A percentile compares a stretch with the other conserved stretches of the same genome.
Evolutionary conservation across 805 yeast genomes (phyloP).

Genomic region (Yueomyces sp.): DNA sequence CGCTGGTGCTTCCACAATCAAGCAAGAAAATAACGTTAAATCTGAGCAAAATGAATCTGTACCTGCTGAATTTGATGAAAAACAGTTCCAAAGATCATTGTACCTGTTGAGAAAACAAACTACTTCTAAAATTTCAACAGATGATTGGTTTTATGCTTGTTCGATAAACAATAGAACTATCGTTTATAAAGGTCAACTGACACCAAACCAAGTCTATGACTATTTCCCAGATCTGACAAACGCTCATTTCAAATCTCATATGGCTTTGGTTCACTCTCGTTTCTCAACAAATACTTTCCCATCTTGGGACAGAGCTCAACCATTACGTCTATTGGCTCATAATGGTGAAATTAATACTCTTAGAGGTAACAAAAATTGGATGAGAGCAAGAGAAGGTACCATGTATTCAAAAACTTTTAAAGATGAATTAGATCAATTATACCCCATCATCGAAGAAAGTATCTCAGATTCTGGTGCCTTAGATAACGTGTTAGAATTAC

Average conservation of each 20-base stretch:
- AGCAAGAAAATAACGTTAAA: not conserved
- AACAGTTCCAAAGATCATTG: slow-evolving; percentile 67
- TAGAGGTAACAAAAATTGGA: slow-evolving; percentile 98
- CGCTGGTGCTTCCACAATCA: not conserved
- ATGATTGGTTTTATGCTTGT: slow-evolving; percentile 96
- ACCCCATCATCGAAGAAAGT: slow-evolving; percentile 95
- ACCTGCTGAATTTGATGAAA: slow-evolving; percentile 26
- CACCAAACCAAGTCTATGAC: slow-evolving; percentile 90
- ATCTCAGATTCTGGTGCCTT: slow-evolving; percentile 98
- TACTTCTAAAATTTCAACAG: slow-evolving; percentile 81
- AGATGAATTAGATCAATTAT: slow-evolving; percentile 79
- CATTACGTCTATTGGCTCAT: slow-evolving; percentile 93
- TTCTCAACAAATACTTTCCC: slow-evolving; percentile 98
- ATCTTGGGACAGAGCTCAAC: slow-evolving; percentile 99
- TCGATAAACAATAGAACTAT: slow-evolving; percentile 80
- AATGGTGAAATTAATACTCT: slow-evolving; percentile 97
- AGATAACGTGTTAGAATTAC: slow-evolving; percentile 85
- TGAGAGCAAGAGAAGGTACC: slow-evolving; percentile 97
- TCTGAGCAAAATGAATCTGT: slow-evolving; percentile 1
- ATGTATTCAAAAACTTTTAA: slow-evolving; percentile 82
- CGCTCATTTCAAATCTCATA: slow-evolving; percentile 87
- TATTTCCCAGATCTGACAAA: slow-evolving; percentile 88
- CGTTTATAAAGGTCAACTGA: slow-evolving; percentile 95
- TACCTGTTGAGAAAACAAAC: slow-evolving; percentile 82
- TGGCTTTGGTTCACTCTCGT: slow-evolving; percentile 93